Evolutionary conservation across 139 green algal genomes (phyloP).

Genomic region (Spirogloea muscicola): DNA sequence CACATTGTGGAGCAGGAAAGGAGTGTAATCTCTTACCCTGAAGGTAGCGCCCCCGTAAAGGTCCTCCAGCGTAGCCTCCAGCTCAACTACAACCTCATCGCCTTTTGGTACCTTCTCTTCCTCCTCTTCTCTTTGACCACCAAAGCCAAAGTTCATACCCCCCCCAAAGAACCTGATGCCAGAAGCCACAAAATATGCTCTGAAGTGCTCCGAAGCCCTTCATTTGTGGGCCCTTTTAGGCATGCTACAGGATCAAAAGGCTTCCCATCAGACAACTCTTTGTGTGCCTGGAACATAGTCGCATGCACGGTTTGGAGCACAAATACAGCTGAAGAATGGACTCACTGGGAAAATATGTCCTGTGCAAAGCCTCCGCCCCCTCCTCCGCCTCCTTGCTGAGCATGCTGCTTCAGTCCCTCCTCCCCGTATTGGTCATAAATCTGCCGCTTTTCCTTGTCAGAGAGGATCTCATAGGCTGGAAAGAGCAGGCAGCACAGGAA

Average conservation of each 20-base stretch:
- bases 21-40: too few species aligned
- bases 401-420: conserved; percentile 92
- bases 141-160: conserved; percentile 57
- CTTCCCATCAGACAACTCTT: too few species aligned
- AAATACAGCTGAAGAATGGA: too few species aligned
- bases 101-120: conserved; percentile 82
- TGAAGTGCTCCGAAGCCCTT: too few species aligned
- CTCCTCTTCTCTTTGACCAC: conserved; percentile 59
- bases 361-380: conserved; percentile 48
- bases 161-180: conserved; percentile 76
- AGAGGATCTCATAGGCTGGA: conserved; percentile 93
- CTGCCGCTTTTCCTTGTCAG: conserved; percentile 79
- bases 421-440: conserved; percentile 97
- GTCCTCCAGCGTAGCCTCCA: conserved; percentile 82
- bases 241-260: too few species aligned
- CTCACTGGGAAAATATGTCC: conserved; percentile 85
- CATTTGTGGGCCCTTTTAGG: too few species aligned
- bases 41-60: conserved; percentile 84
- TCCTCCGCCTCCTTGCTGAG: conserved; percentile 53
- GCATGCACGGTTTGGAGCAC: too few species aligned
- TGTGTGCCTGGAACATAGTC: too few species aligned
- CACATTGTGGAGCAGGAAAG: too few species aligned
- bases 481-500: too few species aligned
- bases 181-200: too few species aligned
- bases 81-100: conserved; percentile 74